These are phyloP conservation scores for Stipa capillata DNA, from an alignment of 176 grass and related monocot genomes.

Conservation along the genomic window DNA sequence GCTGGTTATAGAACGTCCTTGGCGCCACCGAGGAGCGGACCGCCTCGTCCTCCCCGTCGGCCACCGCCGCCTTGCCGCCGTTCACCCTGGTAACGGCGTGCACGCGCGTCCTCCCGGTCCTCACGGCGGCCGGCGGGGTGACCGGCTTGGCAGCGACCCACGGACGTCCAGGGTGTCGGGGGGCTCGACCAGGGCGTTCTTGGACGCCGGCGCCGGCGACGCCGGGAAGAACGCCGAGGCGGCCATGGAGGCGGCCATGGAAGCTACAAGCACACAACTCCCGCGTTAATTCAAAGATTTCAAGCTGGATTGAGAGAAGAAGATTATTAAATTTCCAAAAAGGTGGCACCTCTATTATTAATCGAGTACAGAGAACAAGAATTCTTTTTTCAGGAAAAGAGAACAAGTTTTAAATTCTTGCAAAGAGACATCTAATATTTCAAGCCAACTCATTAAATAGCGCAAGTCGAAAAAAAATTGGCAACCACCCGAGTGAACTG, in stretches of 20 bases:
- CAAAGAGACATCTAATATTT: too few relatives aligned
- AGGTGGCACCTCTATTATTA: neutral
- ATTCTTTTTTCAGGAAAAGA: too few relatives aligned
- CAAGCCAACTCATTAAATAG: neutral
- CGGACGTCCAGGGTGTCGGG: conserved; percentile 19
- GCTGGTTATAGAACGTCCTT: conserved; percentile 66
- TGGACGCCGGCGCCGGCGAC: conserved; percentile 13
- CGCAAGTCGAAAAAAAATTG: neutral
- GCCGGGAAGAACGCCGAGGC: conserved; percentile 43
- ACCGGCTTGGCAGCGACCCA: conserved; percentile 12
- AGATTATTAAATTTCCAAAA: neutral
- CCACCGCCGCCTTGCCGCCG: conserved; percentile 9
- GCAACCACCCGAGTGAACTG: neutral
- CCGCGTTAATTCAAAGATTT: neutral
- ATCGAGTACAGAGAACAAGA: neutral
- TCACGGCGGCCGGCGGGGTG: neutral
- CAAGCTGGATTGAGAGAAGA: neutral
- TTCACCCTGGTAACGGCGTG: conserved; percentile 41
- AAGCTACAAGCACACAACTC: neutral
- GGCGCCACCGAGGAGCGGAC: conserved; percentile 2
- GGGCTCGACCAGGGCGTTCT: conserved; percentile 6
- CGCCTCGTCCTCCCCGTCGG: conserved; percentile 18
- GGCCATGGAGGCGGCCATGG: conserved; percentile 38
- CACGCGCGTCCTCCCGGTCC: conserved; percentile 14
- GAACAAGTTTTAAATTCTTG: too few relatives aligned